These are phyloP conservation scores for Capronia coronata DNA, from an alignment of 2,329 filamentous ascomycete genomes.

Conservation along the genomic window DNA sequence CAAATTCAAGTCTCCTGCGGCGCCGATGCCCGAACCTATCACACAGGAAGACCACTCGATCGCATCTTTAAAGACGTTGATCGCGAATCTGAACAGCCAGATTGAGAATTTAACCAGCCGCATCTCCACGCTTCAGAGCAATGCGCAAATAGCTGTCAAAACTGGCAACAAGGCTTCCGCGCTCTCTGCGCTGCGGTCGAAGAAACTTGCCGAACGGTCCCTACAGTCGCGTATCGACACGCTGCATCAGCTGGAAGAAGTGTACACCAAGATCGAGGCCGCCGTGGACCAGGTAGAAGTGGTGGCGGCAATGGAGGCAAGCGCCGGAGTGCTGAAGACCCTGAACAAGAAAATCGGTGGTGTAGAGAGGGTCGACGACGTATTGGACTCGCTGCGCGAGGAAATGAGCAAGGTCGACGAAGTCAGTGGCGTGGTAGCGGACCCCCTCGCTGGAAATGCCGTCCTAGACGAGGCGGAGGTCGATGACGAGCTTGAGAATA, in stretches of 20 bases:
- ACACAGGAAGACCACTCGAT: conserved; percentile 75
- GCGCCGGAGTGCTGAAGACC: conserved; percentile 62
- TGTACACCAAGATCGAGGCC: conserved; percentile 75
- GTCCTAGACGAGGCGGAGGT: conserved; percentile 73
- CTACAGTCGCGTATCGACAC: conserved; percentile 66
- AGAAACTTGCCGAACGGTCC: conserved; percentile 71
- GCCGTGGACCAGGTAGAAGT: conserved; percentile 79
- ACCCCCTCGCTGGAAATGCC: conserved; percentile 43
- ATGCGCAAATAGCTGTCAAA: conserved; percentile 63
- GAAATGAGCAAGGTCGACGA: conserved; percentile 80
- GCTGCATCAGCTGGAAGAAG: conserved; percentile 73
- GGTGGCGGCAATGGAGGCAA: conserved; percentile 73
- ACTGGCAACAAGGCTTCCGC: conserved; percentile 69
- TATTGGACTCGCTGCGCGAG: conserved; percentile 68
- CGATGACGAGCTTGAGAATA: conserved; percentile 74
- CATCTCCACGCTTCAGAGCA: conserved; percentile 44
- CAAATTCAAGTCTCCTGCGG: conserved; percentile 58
- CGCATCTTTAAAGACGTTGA: conserved; percentile 69
- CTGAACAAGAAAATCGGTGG: conserved; percentile 75
- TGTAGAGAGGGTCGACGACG: conserved; percentile 64
- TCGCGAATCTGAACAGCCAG: conserved; percentile 59
- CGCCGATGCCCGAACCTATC: conserved; percentile 43
- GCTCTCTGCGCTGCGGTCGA: conserved; percentile 70
- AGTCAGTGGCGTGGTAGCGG: conserved; percentile 68
- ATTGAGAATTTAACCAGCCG: conserved; percentile 57